These are phyloP conservation scores for Diaporthe aspalathi DNA, from an alignment of 2,329 filamentous ascomycete species.

Conservation along the genomic window DNA sequence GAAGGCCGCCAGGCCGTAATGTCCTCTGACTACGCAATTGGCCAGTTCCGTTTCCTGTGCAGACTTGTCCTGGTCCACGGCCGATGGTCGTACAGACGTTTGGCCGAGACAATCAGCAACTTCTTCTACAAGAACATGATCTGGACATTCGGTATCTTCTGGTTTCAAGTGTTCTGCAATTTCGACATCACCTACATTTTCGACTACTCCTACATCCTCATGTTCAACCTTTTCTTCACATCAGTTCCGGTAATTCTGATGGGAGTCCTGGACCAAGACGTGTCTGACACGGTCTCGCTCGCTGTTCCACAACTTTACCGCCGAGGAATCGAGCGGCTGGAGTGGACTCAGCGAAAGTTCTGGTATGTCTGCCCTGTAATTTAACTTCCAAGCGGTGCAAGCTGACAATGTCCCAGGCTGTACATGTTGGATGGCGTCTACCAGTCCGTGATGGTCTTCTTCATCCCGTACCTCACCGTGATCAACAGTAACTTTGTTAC, in stretches of 20 bases:
- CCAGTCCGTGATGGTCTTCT: slow-evolving; percentile 94
- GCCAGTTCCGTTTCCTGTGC: slow-evolving; percentile 90
- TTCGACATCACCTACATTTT: slow-evolving; percentile 98
- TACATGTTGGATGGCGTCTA: slow-evolving; percentile 97
- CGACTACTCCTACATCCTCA: slow-evolving; percentile 96
- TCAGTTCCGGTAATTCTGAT: slow-evolving; percentile 95
- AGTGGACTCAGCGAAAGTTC: slow-evolving; percentile 97
- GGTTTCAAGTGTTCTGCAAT: slow-evolving; percentile 95
- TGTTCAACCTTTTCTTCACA: slow-evolving; percentile 97
- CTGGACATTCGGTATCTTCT: slow-evolving; percentile 96
- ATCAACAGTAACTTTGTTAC: slow-evolving; percentile 75
- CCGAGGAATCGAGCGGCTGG: slow-evolving; percentile 91
- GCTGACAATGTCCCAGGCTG: slow-evolving; percentile 65
- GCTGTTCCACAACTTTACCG: slow-evolving; percentile 96
- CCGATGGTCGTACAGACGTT: slow-evolving; percentile 93
- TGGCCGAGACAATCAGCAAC: slow-evolving; percentile 95
- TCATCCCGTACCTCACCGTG: slow-evolving; percentile 88
- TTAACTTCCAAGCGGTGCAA: neutral
- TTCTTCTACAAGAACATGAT: slow-evolving; percentile 99
- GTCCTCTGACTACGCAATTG: slow-evolving; percentile 96
- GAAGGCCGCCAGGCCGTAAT: slow-evolving; percentile 94
- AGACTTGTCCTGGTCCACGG: slow-evolving; percentile 90
- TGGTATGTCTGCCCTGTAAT: slow-evolving; percentile 71
- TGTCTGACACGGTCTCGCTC: slow-evolving; percentile 91
- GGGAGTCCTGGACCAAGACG: slow-evolving; percentile 97